Percentiles rank a stretch among this genome's conserved stretches.
Evolutionary conservation across 129 eudicot species (phyloP).

Genomic region (Scalesia atractyloides): DNA sequence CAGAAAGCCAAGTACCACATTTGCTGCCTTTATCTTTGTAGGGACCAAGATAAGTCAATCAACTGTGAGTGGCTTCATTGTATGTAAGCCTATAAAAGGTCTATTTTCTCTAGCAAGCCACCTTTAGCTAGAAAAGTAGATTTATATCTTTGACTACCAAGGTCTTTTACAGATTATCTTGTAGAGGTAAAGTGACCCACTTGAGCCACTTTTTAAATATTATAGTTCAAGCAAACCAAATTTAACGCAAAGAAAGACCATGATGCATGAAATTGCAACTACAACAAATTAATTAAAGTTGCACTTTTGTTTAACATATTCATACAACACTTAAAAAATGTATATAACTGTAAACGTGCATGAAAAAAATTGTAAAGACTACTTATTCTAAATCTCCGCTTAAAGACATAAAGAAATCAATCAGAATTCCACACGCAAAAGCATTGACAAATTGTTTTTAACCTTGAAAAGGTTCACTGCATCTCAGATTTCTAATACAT

Average conservation of each 20-base stretch:
- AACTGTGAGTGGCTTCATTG: constrained; percentile 16
- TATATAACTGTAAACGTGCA: too few species aligned
- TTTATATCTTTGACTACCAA: constrained; percentile 35
- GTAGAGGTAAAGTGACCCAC: constrained; percentile 24
- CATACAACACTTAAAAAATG: neutral
- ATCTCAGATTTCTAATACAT: too few species aligned
- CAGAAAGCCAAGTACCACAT: constrained; percentile 32
- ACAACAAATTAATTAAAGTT: too few species aligned
- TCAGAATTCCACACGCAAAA: too few species aligned
- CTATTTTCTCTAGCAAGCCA: neutral
- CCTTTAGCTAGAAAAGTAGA: constrained; percentile 40
- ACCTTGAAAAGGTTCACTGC: too few species aligned
- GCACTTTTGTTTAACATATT: neutral
- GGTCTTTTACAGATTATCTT: constrained; percentile 21
- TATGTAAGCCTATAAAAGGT: constrained; percentile 10
- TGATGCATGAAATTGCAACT: too few species aligned
- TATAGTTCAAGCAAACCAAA: neutral
- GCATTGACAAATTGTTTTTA: too few species aligned
- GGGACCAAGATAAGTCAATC: constrained; percentile 31
- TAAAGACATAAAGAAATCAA: too few species aligned
- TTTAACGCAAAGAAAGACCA: neutral
- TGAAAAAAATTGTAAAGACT: too few species aligned
- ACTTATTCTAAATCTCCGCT: too few species aligned
- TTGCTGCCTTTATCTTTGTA: constrained; percentile 31
- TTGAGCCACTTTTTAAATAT: neutral